Base-by-base conservation (phyloP, 805 yeast species). In the Blastobotrys parvus region DNA sequence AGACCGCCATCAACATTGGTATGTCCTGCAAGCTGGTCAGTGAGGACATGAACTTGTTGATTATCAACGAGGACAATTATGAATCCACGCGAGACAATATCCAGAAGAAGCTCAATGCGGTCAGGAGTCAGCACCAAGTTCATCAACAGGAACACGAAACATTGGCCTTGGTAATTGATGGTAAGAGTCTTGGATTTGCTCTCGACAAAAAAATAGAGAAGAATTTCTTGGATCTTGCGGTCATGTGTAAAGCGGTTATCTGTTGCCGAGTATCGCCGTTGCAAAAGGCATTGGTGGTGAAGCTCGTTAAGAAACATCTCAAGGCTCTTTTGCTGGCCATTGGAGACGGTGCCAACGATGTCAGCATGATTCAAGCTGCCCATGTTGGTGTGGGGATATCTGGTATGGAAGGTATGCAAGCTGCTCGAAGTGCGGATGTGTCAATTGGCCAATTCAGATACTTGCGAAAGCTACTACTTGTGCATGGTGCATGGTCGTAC, bases 341-440 rank as follows among this genome's bases (percentile, higher is more conserved):
- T 58, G 99, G 99, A 35, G 99, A 92, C 64, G 99, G 99, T 58
- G 99, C 99, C 2, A 92, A 92, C 59, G 99, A 92, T 67, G 98
- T 92, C 33, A 82, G 95, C 30, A 92, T 92, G 99, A 92, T 92
- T 51, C 98, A 92, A 64, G 97, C 98, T 13, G 98, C 98, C 0
- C 97, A 92, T 62, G 96, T 92, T 42, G 99, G 99, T 49, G 95
- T 92, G 19, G 99, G 99, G 60, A 94, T 92, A 49, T 85, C 94
- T 64, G 99, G 99, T 51, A 82, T 88, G 90, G 99, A 92, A 67
- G 99, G 99, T 53, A 88, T 89, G 87, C 99, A 92, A 64, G 98
- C 98, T 8, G 97, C 98, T 0, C 75, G 99, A 61, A 82, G 94
- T 61, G 97, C 99, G 0, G 99, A 92, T 69, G 78, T 92, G 47